Conservation (phyloP, 306 rosid genomes). For the Cicer pinnatifidum region DNA sequence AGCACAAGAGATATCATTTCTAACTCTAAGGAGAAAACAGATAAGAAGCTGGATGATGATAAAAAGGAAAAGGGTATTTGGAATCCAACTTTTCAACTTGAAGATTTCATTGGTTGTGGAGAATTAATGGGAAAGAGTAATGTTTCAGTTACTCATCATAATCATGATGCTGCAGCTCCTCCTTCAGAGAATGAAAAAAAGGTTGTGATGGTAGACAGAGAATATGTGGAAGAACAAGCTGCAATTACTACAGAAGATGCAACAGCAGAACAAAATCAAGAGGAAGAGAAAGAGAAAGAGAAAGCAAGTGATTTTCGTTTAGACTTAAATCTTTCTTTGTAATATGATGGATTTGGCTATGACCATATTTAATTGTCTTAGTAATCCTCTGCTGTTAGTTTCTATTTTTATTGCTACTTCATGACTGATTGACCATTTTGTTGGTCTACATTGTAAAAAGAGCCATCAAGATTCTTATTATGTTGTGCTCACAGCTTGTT, state of each 20-base stretch:
- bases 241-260: not conserved
- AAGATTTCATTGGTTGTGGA: slow-evolving; percentile 65
- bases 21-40: slow-evolving; percentile 10
- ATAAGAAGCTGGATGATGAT: slow-evolving; percentile 20
- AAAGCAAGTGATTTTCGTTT: slow-evolving; percentile 43
- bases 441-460: slow-evolving; percentile 7
- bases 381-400: not conserved
- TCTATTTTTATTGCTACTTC: slow-evolving; percentile 17
- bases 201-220: slow-evolving; percentile 11
- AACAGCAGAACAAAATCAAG: not conserved
- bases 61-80: slow-evolving; percentile 49
- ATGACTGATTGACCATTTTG: not conserved
- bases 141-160: slow-evolving; percentile 9
- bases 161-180: slow-evolving; percentile 34
- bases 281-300: slow-evolving; percentile 42
- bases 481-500: not conserved
- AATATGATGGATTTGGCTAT: not conserved
- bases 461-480: not conserved
- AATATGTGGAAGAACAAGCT: slow-evolving; percentile 29
- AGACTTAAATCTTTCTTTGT: slow-evolving; percentile 78
- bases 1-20: slow-evolving; percentile 60
- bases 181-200: slow-evolving; percentile 45
- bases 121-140: not conserved
- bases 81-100: slow-evolving; percentile 73
- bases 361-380: not conserved